A percentile compares a stretch with the other conserved stretches of the same genome.
Evolutionary conservation across 495 filamentous ascomycete species (phyloP).

Genomic region (Eremomyces bilateralis): DNA sequence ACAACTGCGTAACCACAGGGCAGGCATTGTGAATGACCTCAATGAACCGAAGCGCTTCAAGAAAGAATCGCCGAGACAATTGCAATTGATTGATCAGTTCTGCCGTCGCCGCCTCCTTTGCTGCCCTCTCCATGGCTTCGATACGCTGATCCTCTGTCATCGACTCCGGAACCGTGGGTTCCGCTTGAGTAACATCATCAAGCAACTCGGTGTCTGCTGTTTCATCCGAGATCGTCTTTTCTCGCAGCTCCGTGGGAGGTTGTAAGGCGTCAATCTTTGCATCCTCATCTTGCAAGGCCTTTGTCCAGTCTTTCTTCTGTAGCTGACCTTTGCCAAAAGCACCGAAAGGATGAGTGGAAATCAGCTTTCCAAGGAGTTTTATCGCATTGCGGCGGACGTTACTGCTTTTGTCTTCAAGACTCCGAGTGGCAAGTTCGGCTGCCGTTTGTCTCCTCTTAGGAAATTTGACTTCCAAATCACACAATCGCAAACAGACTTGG

Average conservation of each 20-base stretch:
- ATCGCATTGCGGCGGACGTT: constrained; percentile 91
- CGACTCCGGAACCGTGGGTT: constrained; percentile 35
- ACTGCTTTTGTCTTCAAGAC: constrained; percentile 93
- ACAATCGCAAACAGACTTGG: constrained; percentile 81
- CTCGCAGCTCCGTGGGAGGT: constrained; percentile 58
- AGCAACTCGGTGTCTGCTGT: constrained; percentile 57
- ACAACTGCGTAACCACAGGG: constrained; percentile 54
- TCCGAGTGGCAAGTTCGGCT: constrained; percentile 66
- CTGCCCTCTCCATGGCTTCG: constrained; percentile 41
- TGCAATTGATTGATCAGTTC: constrained; percentile 71
- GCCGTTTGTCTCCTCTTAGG: constrained; percentile 73
- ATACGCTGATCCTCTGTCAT: constrained; percentile 38
- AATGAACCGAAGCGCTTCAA: constrained; percentile 82
- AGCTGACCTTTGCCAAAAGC: constrained; percentile 80
- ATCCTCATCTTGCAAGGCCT: constrained; percentile 57
- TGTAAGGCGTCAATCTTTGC: constrained; percentile 60
- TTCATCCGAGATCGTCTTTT: constrained; percentile 29
- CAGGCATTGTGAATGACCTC: constrained; percentile 76
- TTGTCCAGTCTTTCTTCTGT: constrained; percentile 62
- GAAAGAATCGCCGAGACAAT: constrained; percentile 72
- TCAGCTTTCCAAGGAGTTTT: constrained; percentile 66
- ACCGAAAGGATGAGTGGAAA: constrained; percentile 84
- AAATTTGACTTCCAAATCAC: constrained; percentile 83
- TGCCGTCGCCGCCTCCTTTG: constrained; percentile 48
- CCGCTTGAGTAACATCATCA: constrained; percentile 71